Evolutionary conservation across 352 stramenopile genomes (phyloP).

Genomic region (Thalassiosira oceanica): DNA sequence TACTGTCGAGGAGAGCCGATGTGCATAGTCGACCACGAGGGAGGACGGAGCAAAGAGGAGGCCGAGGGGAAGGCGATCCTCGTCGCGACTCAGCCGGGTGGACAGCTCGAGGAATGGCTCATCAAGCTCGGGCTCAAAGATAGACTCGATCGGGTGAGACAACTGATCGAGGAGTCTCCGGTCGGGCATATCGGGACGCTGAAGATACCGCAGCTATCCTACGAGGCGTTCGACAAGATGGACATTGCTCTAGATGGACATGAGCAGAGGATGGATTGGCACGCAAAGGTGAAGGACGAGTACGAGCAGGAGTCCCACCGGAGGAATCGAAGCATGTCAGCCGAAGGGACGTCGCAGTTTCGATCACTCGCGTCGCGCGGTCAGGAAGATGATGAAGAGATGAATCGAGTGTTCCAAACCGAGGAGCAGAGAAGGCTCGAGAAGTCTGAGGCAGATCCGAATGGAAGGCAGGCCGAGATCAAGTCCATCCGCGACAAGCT

Average conservation of each 20-base stretch:
- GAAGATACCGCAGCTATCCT: slow-evolving; percentile 8
- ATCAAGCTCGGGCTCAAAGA: slow-evolving; percentile 10
- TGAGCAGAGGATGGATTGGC: slow-evolving; percentile 8
- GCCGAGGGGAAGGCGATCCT: slow-evolving; percentile 5
- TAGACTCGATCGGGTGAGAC: no score
- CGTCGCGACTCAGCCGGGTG: background rate
- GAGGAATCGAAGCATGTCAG: slow-evolving; percentile 1
- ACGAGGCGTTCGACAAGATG: slow-evolving; percentile 16
- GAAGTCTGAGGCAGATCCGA: slow-evolving; percentile 12
- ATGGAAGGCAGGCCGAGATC: slow-evolving; percentile 19
- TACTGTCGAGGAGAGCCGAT: slow-evolving; percentile 26
- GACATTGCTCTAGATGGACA: slow-evolving; percentile 1
- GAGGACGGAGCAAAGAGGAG: slow-evolving; percentile 15
- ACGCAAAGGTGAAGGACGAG: background rate
- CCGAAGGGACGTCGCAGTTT: background rate
- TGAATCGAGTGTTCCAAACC: slow-evolving; percentile 10
- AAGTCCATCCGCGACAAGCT: slow-evolving; percentile 9
- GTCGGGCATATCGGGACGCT: slow-evolving; percentile 16
- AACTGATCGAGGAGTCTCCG: slow-evolving; percentile 7
- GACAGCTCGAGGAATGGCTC: slow-evolving; percentile 13
- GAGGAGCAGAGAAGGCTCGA: slow-evolving; percentile 16
- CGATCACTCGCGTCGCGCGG: background rate
- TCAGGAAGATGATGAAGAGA: background rate
- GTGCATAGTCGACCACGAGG: background rate
- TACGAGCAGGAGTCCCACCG: slow-evolving; percentile 6